A percentile compares a stretch with the other conserved stretches of the same genome.
phyloP scores from a whole-genome alignment of 1,139 yeast species.

The Diutina ranongensis region DNA sequence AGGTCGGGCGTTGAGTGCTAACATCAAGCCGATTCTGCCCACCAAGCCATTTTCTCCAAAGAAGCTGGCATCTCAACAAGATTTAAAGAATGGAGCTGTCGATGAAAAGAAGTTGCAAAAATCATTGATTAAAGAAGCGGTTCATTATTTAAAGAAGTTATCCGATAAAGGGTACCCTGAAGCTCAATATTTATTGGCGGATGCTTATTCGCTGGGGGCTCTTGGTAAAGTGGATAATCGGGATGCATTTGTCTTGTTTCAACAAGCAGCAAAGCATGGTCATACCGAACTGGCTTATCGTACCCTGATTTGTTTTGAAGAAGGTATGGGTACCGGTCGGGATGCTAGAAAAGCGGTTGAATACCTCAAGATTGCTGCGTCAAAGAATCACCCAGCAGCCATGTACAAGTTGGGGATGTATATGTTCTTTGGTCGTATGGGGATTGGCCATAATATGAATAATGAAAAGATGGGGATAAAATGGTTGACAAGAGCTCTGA shows the following conservation, averaged over 20 bases:
- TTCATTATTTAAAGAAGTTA: conserved; percentile 54
- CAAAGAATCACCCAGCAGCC: conserved; percentile 89
- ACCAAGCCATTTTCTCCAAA: conserved; percentile 12
- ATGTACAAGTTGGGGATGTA: conserved; percentile 88
- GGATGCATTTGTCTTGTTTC: conserved; percentile 69
- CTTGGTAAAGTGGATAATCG: conserved; percentile 72
- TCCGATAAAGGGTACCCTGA: conserved; percentile 78
- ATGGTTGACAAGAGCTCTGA: conserved; percentile 85
- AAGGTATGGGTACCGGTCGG: conserved; percentile 85
- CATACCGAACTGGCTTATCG: conserved; percentile 88
- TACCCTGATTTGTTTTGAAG: conserved; percentile 84
- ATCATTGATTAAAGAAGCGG: conserved; percentile 66
- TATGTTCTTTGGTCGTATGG: conserved; percentile 77
- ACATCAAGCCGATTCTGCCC: not conserved
- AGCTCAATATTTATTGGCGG: conserved; percentile 85
- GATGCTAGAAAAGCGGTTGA: conserved; percentile 83
- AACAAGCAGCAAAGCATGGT: conserved; percentile 85
- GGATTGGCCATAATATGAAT: conserved; percentile 53
- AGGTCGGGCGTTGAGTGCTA: not conserved
- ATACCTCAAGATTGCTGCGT: conserved; percentile 77
- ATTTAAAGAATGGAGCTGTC: not conserved
- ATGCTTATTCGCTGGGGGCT: conserved; percentile 79
- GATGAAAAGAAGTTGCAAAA: conserved; percentile 14
- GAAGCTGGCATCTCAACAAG: not conserved
- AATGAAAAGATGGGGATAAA: conserved; percentile 82